Evolutionary conservation across 495 filamentous ascomycete genomes (phyloP).

Genomic region (Tuber indicum): DNA sequence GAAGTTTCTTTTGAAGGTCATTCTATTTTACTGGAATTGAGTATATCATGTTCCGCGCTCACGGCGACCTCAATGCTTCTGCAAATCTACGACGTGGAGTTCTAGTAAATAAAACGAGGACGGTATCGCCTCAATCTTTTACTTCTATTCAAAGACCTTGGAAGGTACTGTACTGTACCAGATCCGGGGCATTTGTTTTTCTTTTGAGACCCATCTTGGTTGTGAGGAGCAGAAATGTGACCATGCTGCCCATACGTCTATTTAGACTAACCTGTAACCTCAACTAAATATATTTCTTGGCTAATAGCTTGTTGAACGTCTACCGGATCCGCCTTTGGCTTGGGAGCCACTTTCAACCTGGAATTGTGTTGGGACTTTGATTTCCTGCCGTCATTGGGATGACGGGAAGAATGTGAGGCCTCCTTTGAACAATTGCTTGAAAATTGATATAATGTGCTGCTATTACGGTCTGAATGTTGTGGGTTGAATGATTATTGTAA

Average conservation of each 20-base stretch:
- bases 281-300: neutral
- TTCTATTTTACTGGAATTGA: neutral
- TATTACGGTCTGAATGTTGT: neutral
- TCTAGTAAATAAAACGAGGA: neutral
- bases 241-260: neutral
- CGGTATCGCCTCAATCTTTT: neutral
- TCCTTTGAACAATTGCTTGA: neutral
- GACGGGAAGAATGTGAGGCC: neutral
- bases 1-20: neutral
- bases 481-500: neutral
- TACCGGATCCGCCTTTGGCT: neutral
- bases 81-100: neutral
- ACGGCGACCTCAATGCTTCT: neutral
- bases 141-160: neutral
- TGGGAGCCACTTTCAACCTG: neutral
- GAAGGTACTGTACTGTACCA: neutral
- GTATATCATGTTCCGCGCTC: neutral
- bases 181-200: neutral
- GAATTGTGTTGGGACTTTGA: neutral
- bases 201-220: neutral
- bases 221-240: neutral
- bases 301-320: neutral
- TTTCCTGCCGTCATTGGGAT: neutral
- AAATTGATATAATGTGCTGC: neutral
- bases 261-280: neutral